Percentiles rank a stretch among this genome's conserved stretches.
Conservation (phyloP, 352 stramenopile species). For the Pythium periplocum region DNA sequence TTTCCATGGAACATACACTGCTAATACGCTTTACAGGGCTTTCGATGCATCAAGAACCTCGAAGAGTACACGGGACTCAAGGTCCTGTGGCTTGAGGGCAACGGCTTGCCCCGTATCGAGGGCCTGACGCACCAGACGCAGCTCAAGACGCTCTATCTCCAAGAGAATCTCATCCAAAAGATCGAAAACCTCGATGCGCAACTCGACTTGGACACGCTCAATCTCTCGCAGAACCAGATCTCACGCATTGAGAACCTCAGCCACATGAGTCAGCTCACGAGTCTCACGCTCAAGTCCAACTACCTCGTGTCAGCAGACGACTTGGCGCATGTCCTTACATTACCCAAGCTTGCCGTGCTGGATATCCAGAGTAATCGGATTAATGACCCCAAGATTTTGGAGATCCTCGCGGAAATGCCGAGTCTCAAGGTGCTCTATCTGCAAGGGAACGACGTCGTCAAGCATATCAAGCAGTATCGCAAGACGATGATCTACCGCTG, state of each 20-base stretch:
- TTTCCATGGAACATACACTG: too few relatives aligned
- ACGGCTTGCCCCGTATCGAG: conserved; percentile 88
- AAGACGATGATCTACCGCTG: conserved; percentile 78
- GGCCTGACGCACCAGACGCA: conserved; percentile 83
- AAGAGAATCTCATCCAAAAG: conserved; percentile 94
- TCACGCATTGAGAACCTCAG: conserved; percentile 66
- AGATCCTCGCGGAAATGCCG: conserved; percentile 63
- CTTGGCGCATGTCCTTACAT: conserved; percentile 52
- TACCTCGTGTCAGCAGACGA: conserved; percentile 58
- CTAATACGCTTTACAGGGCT: conserved; percentile 35
- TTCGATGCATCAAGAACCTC: conserved; percentile 90
- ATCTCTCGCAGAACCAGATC: conserved; percentile 82
- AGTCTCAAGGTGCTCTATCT: conserved; percentile 84
- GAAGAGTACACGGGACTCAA: conserved; percentile 93
- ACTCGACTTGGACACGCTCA: conserved; percentile 61
- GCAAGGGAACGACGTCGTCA: conserved; percentile 83
- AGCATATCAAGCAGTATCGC: conserved; percentile 83
- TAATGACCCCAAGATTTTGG: conserved; percentile 49
- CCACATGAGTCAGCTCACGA: conserved; percentile 68
- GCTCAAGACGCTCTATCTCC: conserved; percentile 90
- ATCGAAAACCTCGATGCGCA: conserved; percentile 80
- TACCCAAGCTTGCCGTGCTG: conserved; percentile 67
- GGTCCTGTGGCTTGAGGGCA: conserved; percentile 93
- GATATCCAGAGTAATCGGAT: conserved; percentile 84
- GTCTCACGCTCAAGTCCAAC: conserved; percentile 71